Base-by-base conservation (phyloP, 2,329 filamentous ascomycete species). In the Diplodia sapinea region DNA sequence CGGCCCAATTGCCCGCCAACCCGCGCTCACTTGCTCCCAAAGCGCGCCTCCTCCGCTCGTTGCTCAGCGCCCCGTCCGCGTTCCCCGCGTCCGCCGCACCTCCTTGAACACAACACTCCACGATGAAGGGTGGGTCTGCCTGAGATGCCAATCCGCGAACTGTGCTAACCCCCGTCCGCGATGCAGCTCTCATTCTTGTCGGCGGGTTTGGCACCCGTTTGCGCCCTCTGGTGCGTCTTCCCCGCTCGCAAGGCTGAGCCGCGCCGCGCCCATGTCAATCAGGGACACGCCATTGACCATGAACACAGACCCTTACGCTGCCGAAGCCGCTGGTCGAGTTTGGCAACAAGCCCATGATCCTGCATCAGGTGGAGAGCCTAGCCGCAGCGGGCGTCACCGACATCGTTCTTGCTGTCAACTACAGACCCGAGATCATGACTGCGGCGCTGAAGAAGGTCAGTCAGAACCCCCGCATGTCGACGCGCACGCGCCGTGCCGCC, bases 241-340 rank as follows among this genome's bases (percentile, higher is more conserved):
- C 43, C 50, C 29, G 63, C 31, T 71, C 73, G 51, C 65, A 36
- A 29, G 59, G 17, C 38, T 61, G 72, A 73, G 65, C 70, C 68
- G 66, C 56, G 51, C 59, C n/a, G 55, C 36, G 29, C 20, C 70
- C 38, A 57, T 70, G 73, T 72, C 72, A 26, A 69, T 73, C 63
- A 70, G 40, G 69, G 47, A 66, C 63, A 65, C 51, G 40, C 51
- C 29, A 71, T 75, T 79, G 69, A 76, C 70, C 20, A 59, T 70
- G 65, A 69, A 66, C 72, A 71, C 70, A 96, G 93, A 99, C 94
- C 75, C 89, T 99, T 78, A 97, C 95, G 63, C 91, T 97, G 73
- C 94, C 94, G 70, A 99, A 98, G 83, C 94, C 95, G 72, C 87
- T 99, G 73, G 95, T 99, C 77, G 94, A 99, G 84, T 99, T 99